Evolutionary conservation across 306 rosid species (phyloP).

Genomic region (Malus sieversii): DNA sequence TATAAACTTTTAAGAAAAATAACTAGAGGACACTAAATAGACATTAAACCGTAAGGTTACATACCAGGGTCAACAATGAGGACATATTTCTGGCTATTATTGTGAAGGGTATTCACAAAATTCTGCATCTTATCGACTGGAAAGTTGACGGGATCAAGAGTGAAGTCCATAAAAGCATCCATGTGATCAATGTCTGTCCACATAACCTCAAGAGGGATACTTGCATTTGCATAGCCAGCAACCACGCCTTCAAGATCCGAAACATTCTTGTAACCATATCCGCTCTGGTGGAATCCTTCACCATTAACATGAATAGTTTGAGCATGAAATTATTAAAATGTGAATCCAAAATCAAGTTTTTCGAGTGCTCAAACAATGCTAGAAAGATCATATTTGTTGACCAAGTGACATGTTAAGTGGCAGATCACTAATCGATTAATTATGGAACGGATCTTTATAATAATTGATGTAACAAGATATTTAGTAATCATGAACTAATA

Average conservation of each 20-base stretch:
- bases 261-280: conserved; percentile 72
- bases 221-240: conserved; percentile 56
- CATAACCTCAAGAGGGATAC: conserved; percentile 7
- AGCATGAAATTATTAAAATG: too few relatives aligned
- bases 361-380: too few relatives aligned
- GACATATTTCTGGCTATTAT: conserved; percentile 69
- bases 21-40: too few relatives aligned
- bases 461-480: too few relatives aligned
- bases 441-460: too few relatives aligned
- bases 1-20: too few relatives aligned
- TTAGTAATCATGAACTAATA: too few relatives aligned
- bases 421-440: too few relatives aligned
- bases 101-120: conserved; percentile 51
- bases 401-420: too few relatives aligned
- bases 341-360: too few relatives aligned
- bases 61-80: conserved; percentile 74
- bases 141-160: conserved; percentile 75
- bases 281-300: conserved; percentile 82
- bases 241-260: conserved; percentile 54
- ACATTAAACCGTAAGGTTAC: too few relatives aligned
- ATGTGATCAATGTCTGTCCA: conserved; percentile 92
- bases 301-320: neutral
- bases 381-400: too few relatives aligned
- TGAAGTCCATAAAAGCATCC: conserved; percentile 77
- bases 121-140: conserved; percentile 49